Evolutionary conservation across 1,284 basidiomycete species (phyloP), one percentile per base, ranked within the genome.

Genomic region (Polyporus tsugae): DNA sequence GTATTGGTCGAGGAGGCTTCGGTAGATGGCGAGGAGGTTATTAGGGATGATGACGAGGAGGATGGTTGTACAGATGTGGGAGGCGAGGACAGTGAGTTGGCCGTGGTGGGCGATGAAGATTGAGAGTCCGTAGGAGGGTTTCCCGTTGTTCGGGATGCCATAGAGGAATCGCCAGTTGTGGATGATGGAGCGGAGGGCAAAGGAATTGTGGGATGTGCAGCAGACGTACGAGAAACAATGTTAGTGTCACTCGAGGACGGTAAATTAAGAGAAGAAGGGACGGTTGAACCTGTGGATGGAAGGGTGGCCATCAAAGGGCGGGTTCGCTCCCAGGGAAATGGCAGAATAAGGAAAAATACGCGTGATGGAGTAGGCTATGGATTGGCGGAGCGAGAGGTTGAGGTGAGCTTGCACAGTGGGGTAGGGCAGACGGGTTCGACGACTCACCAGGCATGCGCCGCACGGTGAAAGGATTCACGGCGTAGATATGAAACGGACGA

Each of bases 171-270:
- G 17, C 52, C 52, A 17, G 63, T 52, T 19, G 64, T n/a, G 46
- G 66, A 33, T 10, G 62, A 38, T 17, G 35, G 64, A 55, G 61
- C 3, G 35, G 60, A 36, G 52, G 61, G 19, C n/a, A 53, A 38
- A 22, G 38, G 13, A 25, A 49, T 41, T 5, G 65, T 49, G 29
- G 65, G 35, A 13, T 36, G 36, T 11, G 63, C 53, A 29, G 44
- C 19, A 35, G 67, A 62, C 39, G 63, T 61, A 60, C n/a, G 38
- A 59, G 68, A 41, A 39, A 52, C 9, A 66, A 66, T 25, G 71
- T 70, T 66, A 70, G 71, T 72, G 65, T 57, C 55, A 64, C 64
- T 57, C 65, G 41, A 63, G 44, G 71, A 68, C 60, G 42, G 19
- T 65, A 67, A 64, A 41, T 44, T 9, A 39, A 49, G 36, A 69